Evolutionary conservation across 257 asterid species (phyloP), one percentile per base, ranked within the genome.

Genomic region (Fraxinus cuspidata): DNA sequence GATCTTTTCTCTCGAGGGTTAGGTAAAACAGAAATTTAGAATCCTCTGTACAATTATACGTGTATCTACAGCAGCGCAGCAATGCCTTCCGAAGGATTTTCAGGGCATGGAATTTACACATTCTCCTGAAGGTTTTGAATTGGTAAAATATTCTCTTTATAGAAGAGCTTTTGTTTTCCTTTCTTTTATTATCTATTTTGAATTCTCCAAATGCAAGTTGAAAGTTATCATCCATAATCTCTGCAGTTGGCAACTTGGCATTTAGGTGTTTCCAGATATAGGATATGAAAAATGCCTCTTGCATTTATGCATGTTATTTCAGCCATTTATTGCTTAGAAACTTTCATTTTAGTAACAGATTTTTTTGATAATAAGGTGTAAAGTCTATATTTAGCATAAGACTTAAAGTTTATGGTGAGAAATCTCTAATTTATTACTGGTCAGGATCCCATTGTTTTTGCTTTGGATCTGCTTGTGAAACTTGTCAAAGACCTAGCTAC

Each of bases 1-100:
- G 31, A 71, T 67, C 15, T 64, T 74, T 72, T 44, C 73, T 75
- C 76, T 64, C 51, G 74, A 37, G 34, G 80, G 49, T 74, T 75
- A 82, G 94, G 85, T 79, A 67, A 85, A 84, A 82, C 84, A 82
- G 86, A 91, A 89, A 84, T 93, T 90, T 83, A 85, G 85, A 83
- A 73, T 82, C 79, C 88, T 93, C 60, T 87, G 94, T 84, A 78
- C 91, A 71, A 83, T 91, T 73, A 79, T 93, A 81, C 92, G 92
- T 27, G 65, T 93, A 71, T 86, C 96, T 82, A 85, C 79, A 74
- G 84, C 84, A 25, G 47, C 87, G 80, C 89, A 78, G 83, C 92
- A 86, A 63, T 78, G 63, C 78, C 84, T 77, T 74, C 82, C 84
- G 40, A 77, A 65, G 75, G 76, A 72, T 72, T 25, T 81, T 60